Base-by-base conservation (phyloP, 345 rosid species). In the Turritis glabra region DNA sequence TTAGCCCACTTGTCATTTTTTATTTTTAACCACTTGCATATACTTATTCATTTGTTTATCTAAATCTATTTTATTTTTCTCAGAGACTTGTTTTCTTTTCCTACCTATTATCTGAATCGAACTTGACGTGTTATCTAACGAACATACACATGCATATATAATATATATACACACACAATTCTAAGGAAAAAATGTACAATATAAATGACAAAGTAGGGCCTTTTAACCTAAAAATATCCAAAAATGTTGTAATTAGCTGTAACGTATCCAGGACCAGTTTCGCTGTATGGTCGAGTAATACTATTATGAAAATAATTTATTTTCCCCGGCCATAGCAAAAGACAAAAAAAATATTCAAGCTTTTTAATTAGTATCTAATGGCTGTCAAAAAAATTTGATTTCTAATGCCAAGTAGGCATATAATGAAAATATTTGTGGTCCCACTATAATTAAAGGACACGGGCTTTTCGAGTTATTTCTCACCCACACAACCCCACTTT, bases 331-430 rank as follows among this genome's bases (percentile, higher is more conserved):
- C 21, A 38, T 27, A 62, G 27, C 17, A 40, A 57, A 35, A 64
- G 46, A 62, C 43, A 61, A 46, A 54, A 1, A 43, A 64, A 63
- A 17, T 41, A 44, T 63, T n/a, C 37, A 77, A 63, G 3, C 19
- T 10, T 37, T 64, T 46, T 35, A 35, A 50, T 57, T 75, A 67
- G 53, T 67, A 48, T 29, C 55, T 75, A 67, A 75, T 67, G 47
- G 26, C 54, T 48, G 53, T 48, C 6, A 12, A 50, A 4, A 50
- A 50, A 54, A 37, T 9, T 63, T 71, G 76, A 71, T 64, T 64
- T 65, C 64, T 71, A 71, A 50, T 65, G 69, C 73, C 77, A 72
- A 71, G 58, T 66, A 50, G 73, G 73, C 77, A 64, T 40, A 71
- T 38, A 65, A 71, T 77, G 73, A 30, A 69, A 69, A 70, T 63